These are phyloP conservation scores for Lepidium didymum DNA, from an alignment of 345 rosid genomes.

Conservation along the genomic window DNA sequence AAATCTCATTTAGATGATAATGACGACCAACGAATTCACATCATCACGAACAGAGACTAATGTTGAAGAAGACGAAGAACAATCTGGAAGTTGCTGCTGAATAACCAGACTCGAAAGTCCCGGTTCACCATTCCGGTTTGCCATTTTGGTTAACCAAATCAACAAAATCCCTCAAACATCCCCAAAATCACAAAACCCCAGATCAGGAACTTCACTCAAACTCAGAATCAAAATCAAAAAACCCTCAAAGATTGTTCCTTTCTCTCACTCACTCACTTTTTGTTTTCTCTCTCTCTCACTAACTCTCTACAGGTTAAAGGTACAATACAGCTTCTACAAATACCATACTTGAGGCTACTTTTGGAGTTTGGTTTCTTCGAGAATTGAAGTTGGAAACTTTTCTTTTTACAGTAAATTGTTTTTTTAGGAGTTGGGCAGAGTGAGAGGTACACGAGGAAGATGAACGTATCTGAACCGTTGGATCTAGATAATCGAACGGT, in stretches of 20 bases:
- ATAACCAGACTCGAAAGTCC: constrained; percentile 33
- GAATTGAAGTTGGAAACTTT: constrained; percentile 30
- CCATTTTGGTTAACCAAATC: constrained; percentile 29
- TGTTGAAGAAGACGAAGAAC: constrained; percentile 31
- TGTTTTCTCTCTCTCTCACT: background rate
- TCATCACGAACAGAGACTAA: constrained; percentile 30
- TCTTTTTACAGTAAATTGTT: constrained; percentile 21
- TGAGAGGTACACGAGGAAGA: constrained; percentile 34
- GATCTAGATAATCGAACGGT: constrained; percentile 55
- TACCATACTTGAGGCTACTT: constrained; percentile 26
- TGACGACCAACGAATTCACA: constrained; percentile 30
- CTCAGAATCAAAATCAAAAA: background rate
- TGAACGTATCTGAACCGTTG: constrained; percentile 35
- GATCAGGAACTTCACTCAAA: background rate
- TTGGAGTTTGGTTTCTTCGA: constrained; percentile 29
- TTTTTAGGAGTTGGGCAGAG: constrained; percentile 24
- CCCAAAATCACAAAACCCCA: constrained; percentile 1
- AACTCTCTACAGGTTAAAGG: constrained; percentile 28
- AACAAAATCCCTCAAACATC: constrained; percentile 10
- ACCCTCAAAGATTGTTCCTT: constrained; percentile 15
- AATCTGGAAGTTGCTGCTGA: constrained; percentile 38
- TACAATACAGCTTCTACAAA: constrained; percentile 26
- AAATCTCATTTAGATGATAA: constrained; percentile 37
- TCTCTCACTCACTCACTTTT: background rate
- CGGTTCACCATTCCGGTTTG: constrained; percentile 35